Evolutionary conservation across 345 rosid genomes (phyloP).

Genomic region (Angophora floribunda): DNA sequence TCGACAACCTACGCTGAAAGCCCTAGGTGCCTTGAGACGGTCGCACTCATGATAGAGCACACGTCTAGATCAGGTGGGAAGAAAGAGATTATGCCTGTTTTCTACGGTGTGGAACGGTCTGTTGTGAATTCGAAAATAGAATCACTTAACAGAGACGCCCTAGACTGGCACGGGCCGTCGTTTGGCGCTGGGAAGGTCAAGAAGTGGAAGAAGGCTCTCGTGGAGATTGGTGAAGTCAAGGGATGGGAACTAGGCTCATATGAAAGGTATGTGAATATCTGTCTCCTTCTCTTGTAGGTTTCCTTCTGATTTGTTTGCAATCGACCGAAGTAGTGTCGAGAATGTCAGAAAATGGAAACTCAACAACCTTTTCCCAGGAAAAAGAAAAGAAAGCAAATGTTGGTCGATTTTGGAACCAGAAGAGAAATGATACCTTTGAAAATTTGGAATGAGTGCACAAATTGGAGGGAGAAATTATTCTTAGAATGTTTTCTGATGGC

Average conservation of each 20-base stretch:
- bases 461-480: too few species aligned
- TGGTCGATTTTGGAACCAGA: not conserved
- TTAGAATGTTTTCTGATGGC: too few species aligned
- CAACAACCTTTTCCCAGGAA: not conserved
- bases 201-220: not conserved
- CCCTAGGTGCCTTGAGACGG: not conserved
- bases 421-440: too few species aligned
- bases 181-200: accelerated
- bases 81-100: not conserved
- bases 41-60: not conserved
- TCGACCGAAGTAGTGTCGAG: too few species aligned
- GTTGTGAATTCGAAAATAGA: not conserved
- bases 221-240: not conserved
- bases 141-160: not conserved
- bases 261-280: not conserved
- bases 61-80: not conserved
- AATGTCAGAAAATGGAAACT: not conserved
- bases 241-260: not conserved
- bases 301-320: too few species aligned
- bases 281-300: not conserved
- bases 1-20: not conserved
- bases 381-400: not conserved
- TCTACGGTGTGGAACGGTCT: not conserved
- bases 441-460: too few species aligned
- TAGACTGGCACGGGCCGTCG: accelerated